These are phyloP conservation scores for Kentomonas sorsogonicus DNA, from an alignment of 208 protist species.

Conservation along the genomic window DNA sequence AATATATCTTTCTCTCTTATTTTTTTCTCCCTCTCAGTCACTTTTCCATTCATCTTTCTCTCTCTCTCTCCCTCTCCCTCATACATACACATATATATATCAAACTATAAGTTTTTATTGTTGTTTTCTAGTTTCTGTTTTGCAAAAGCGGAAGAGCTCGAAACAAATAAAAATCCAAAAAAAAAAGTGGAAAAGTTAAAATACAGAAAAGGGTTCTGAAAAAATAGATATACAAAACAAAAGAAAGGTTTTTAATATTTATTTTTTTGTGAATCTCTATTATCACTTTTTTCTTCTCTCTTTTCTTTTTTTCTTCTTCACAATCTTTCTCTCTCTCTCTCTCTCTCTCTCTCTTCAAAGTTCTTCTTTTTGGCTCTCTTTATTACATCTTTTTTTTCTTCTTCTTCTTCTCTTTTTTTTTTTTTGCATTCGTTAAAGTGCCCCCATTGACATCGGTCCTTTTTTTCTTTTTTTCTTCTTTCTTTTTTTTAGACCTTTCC, in stretches of 20 bases:
- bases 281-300: constrained; percentile 2
- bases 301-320: background rate
- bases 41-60: too few species aligned
- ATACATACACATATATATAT: too few species aligned
- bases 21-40: too few species aligned
- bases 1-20: too few species aligned
- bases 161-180: too few species aligned
- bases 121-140: too few species aligned
- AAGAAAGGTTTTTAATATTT: background rate
- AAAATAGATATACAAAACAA: background rate
- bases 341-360: background rate
- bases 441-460: background rate
- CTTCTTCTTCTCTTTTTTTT: background rate
- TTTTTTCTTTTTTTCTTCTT: constrained; percentile 13
- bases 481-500: constrained; percentile 3
- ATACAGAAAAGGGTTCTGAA: background rate
- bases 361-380: constrained; percentile 1
- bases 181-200: background rate
- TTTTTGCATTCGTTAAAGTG: background rate
- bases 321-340: background rate
- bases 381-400: background rate
- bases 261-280: background rate
- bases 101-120: too few species aligned
- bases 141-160: too few species aligned
- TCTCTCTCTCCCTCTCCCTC: too few species aligned